Evolutionary conservation across 257 asterid species (phyloP).

Genomic region (Solanum pinnatisectum): DNA sequence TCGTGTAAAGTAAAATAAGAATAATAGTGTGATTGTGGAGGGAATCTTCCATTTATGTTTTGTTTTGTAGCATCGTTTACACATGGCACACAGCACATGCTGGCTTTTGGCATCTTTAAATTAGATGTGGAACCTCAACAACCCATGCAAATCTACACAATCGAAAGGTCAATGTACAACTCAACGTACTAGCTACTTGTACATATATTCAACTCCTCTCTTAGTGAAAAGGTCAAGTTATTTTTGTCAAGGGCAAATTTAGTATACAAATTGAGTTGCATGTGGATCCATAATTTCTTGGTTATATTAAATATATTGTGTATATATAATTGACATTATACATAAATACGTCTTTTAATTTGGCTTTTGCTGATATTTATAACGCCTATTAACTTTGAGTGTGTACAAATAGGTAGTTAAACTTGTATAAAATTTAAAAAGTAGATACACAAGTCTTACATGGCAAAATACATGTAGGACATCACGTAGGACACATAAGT

Average conservation of each 20-base stretch:
- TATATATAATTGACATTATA: too few species aligned
- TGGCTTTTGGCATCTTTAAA: conserved; percentile 21
- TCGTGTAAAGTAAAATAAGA: background rate
- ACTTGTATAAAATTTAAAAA: too few species aligned
- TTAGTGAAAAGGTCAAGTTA: background rate
- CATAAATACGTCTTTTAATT: too few species aligned
- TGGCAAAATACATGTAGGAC: too few species aligned
- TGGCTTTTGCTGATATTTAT: too few species aligned
- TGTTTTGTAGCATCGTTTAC: conserved; percentile 34
- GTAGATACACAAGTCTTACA: too few species aligned
- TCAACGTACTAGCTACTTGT: background rate
- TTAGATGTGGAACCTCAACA: background rate
- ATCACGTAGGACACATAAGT: too few species aligned
- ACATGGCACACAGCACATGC: conserved; percentile 37
- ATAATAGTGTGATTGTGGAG: background rate
- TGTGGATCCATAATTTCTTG: background rate
- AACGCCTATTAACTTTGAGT: background rate
- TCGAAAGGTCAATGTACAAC: background rate
- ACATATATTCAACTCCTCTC: background rate
- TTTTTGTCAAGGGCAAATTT: background rate
- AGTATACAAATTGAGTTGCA: background rate
- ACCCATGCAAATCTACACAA: background rate
- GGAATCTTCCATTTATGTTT: conserved; percentile 13
- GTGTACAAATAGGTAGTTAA: too few species aligned
- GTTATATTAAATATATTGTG: background rate